Base-by-base conservation (phyloP, 2,329 filamentous ascomycete genomes). In the Plectosphaerella sp. region DNA sequence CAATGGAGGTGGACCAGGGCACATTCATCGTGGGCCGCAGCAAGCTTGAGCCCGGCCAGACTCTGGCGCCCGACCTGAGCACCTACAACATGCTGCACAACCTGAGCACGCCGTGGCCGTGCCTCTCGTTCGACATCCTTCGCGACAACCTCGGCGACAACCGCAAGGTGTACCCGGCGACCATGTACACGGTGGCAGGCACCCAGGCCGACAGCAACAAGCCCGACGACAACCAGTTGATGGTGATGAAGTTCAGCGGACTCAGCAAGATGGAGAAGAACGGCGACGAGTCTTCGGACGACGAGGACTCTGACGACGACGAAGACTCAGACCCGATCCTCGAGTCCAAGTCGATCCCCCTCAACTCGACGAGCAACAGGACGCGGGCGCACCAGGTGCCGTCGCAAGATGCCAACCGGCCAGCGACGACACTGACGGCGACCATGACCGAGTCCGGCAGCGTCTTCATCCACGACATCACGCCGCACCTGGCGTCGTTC, bases 61-160 rank as follows among this genome's bases (percentile, higher is more conserved):
- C 91, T 5, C 81, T 99, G 52, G 85, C 91, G 4, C 93, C 94
- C 14, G 94, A 99, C 71, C 79, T 89, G 54, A 90, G 89, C n/a
- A 93, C 93, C 6, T 99, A 99, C 75, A 88, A 97, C 68, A 95
- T 99, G 91, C 84, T 99, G 54, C 94, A 99, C 77, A 91, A 85
- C 56, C 82, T 99, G 58, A 94, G 88, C 70, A 92, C 92, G 8
- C 91, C 91, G 1, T 99, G 94, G 94, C 94, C 94, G 3, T 99
- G 94, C 68, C 81, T 99, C 15, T 97, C 93, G 2, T 96, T 97
- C 71, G 94, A 97, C 67, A 87, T 99, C 54, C 72, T 99, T 57
- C 86, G 81, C 62, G 94, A 99, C 72, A 78, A 79, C 49, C 81
- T 99, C 16, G 94, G 94, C 59, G 88, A 96, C 66, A 86, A 91